Conservation (phyloP, 2,329 filamentous ascomycete genomes). For the Claviceps sp. region DNA sequence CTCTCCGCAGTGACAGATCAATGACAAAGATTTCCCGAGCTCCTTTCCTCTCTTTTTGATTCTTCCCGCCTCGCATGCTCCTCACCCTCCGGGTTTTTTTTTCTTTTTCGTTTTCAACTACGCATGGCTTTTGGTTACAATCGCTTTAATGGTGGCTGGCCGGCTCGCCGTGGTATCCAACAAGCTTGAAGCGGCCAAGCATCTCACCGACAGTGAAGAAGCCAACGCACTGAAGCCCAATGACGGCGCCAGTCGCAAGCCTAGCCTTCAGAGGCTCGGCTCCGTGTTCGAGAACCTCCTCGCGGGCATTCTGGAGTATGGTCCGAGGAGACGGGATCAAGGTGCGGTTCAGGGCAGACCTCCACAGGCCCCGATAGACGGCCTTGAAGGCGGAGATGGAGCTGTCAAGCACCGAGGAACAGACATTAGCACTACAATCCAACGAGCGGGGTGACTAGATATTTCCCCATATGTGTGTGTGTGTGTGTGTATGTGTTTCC, state of each 20-base stretch:
- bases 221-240: conserved; percentile 75
- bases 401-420: conserved; percentile 29
- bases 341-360: conserved; percentile 53
- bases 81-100: background rate
- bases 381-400: conserved; percentile 69
- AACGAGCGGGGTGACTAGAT: background rate
- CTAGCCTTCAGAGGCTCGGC: conserved; percentile 47
- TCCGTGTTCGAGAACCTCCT: conserved; percentile 16
- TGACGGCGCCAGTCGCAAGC: conserved; percentile 59
- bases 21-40: too few relatives aligned
- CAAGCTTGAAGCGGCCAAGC: conserved; percentile 84
- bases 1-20: too few relatives aligned
- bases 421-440: too few relatives aligned
- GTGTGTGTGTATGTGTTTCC: too few relatives aligned
- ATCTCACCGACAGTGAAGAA: conserved; percentile 99
- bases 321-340: conserved; percentile 43
- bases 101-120: background rate
- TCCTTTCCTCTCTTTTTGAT: too few relatives aligned
- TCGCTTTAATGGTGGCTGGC: conserved; percentile 45
- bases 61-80: too few relatives aligned
- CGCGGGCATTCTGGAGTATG: conserved; percentile 46
- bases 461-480: background rate
- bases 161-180: conserved; percentile 73
- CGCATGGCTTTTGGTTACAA: background rate
- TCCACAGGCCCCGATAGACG: conserved; percentile 67